These are phyloP conservation scores for Ophiocordyceps sinensis DNA, from an alignment of 2,329 filamentous ascomycete species.

Conservation along the genomic window DNA sequence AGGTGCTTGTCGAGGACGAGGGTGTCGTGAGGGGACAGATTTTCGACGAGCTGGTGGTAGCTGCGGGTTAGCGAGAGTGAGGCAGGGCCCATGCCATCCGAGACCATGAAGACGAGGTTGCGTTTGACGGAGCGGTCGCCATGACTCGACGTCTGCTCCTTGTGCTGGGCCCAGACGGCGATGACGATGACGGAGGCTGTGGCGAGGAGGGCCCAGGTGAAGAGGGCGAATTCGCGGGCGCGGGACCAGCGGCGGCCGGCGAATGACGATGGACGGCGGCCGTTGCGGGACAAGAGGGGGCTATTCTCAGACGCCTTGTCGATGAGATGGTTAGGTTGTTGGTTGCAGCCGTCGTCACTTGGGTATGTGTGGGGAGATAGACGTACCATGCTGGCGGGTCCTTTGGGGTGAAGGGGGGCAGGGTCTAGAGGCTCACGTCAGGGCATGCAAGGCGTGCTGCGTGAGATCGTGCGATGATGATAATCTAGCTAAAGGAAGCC, in stretches of 20 bases:
- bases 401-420: neutral
- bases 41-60: constrained; percentile 66
- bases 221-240: constrained; percentile 58
- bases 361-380: neutral
- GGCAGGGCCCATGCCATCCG: constrained; percentile 94
- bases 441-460: too few species aligned
- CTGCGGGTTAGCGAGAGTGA: constrained; percentile 75
- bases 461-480: too few species aligned
- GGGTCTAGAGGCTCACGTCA: too few species aligned
- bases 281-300: constrained; percentile 24
- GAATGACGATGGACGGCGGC: constrained; percentile 7
- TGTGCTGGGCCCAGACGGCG: constrained; percentile 64
- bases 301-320: constrained; percentile 26
- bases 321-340: neutral
- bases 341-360: neutral
- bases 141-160: constrained; percentile 31
- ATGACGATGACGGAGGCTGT: constrained; percentile 67
- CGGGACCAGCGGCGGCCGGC: constrained; percentile 21
- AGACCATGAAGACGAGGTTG: constrained; percentile 98
- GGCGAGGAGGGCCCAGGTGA: constrained; percentile 70
- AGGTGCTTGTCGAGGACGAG: constrained; percentile 76
- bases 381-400: constrained; percentile 1
- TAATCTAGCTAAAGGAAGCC: too few species aligned
- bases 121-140: constrained; percentile 49
- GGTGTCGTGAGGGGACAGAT: constrained; percentile 58